phyloP scores from a whole-genome alignment of 176 grass and related monocot species.

The Phoenix dactylifera region DNA sequence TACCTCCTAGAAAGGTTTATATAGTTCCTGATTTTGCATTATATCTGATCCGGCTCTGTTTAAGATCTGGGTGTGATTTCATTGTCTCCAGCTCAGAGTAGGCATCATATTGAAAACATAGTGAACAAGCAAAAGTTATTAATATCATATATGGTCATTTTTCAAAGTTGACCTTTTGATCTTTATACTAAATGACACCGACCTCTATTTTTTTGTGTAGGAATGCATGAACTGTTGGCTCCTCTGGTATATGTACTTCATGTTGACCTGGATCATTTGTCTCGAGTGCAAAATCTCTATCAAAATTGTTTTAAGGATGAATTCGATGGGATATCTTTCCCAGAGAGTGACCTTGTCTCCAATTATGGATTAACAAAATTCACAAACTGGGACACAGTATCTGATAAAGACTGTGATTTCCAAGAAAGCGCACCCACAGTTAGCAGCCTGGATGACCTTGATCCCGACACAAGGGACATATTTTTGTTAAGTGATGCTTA shows the following conservation, averaged over 20 bases:
- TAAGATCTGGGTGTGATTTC: no score
- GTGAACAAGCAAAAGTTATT: no score
- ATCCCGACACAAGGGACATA: constrained; percentile 59
- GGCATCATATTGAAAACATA: no score
- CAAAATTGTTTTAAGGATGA: constrained; percentile 73
- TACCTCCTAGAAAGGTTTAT: no score
- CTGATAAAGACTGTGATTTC: constrained; percentile 27
- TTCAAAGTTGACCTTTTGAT: no score
- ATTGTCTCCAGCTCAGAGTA: no score
- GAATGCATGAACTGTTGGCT: constrained; percentile 97
- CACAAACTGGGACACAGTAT: constrained; percentile 1
- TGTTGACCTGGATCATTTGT: constrained; percentile 63
- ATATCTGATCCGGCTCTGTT: no score
- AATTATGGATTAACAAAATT: constrained; percentile 51
- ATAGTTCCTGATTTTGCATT: no score
- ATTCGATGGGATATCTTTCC: constrained; percentile 58
- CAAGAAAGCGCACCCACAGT: constrained; percentile 31
- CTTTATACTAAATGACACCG: no score
- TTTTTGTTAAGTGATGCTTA: constrained; percentile 88
- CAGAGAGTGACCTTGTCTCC: constrained; percentile 53
- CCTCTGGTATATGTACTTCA: constrained; percentile 93
- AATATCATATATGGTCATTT: no score
- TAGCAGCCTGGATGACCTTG: constrained; percentile 58
- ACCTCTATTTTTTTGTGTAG: constrained; percentile 22
- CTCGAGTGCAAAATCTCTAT: constrained; percentile 60